Evolutionary conservation across 345 rosid species (phyloP).

Genomic region (Sisymbrium altissimum): DNA sequence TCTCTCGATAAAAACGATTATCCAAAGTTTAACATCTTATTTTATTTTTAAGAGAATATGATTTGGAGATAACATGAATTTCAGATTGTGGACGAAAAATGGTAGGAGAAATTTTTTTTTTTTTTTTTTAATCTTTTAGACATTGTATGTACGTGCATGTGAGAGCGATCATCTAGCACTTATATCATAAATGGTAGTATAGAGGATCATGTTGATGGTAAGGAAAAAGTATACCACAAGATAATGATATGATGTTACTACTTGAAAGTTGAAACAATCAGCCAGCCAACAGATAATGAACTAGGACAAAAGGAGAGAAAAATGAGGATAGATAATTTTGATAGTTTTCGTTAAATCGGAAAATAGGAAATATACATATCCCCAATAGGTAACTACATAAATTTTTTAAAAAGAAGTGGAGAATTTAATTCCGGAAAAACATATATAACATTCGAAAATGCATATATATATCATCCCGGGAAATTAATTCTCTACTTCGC

Average conservation of each 20-base stretch:
- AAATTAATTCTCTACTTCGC: slow-evolving; percentile 25
- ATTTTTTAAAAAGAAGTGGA: slow-evolving; percentile 13
- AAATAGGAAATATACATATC: slow-evolving; percentile 37
- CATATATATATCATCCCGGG: slow-evolving; percentile 2
- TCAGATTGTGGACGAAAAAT: no score
- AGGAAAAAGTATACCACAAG: neutral
- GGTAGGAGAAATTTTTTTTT: no score
- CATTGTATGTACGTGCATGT: no score
- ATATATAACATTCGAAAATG: slow-evolving; percentile 28
- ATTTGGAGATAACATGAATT: no score
- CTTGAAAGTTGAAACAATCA: neutral
- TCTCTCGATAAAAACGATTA: no score
- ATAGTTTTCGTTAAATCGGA: slow-evolving; percentile 17
- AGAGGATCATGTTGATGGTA: no score
- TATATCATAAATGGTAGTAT: no score
- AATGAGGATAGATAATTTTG: neutral
- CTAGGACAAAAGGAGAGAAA: no score
- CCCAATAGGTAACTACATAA: slow-evolving; percentile 31
- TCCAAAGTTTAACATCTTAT: no score
- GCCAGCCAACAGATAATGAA: neutral
- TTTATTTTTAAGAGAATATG: no score
- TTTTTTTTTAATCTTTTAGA: no score
- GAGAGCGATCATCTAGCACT: no score
- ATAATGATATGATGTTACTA: neutral
- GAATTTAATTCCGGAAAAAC: slow-evolving; percentile 11